phyloP scores from a whole-genome alignment of 1,139 yeast species.

The Scheffersomyces lignicola region DNA sequence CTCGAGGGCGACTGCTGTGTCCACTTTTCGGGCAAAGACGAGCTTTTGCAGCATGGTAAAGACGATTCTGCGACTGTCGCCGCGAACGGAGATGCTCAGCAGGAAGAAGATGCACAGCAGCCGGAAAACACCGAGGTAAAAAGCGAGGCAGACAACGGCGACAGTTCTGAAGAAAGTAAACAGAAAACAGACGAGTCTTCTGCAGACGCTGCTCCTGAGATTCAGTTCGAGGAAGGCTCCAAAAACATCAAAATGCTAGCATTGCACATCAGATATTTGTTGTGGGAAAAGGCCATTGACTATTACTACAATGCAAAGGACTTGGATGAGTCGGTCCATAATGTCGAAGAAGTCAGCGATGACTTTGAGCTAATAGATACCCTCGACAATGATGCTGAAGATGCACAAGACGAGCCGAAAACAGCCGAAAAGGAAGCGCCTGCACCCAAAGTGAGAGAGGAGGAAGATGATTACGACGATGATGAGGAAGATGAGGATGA shows the following conservation, averaged over 20 bases:
- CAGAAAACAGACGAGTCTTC: constrained; percentile 6
- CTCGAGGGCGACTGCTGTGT: constrained; percentile 52
- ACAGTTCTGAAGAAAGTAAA: constrained; percentile 4
- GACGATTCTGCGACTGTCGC: neutral
- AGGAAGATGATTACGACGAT: constrained; percentile 44
- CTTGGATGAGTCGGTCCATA: constrained; percentile 25
- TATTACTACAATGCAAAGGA: constrained; percentile 36
- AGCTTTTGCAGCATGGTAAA: constrained; percentile 6
- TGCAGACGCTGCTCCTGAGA: constrained; percentile 16
- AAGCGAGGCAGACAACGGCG: neutral
- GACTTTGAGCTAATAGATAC: constrained; percentile 41
- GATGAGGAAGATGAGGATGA: constrained; percentile 39
- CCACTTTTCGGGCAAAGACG: constrained; percentile 14
- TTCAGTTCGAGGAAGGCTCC: constrained; percentile 48
- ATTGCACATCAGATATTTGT: constrained; percentile 62
- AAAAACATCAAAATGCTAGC: constrained; percentile 56
- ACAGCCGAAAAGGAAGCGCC: constrained; percentile 20
- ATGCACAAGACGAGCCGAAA: constrained; percentile 20
- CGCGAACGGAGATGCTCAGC: neutral
- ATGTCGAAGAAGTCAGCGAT: constrained; percentile 35
- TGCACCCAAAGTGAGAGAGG: constrained; percentile 24
- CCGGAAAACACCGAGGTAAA: neutral
- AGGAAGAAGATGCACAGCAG: neutral
- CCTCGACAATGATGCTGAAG: constrained; percentile 23
- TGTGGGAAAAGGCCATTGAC: constrained; percentile 77